Evolutionary conservation across 305 asterid genomes (phyloP).

Genomic region (Nicotiana rustica): DNA sequence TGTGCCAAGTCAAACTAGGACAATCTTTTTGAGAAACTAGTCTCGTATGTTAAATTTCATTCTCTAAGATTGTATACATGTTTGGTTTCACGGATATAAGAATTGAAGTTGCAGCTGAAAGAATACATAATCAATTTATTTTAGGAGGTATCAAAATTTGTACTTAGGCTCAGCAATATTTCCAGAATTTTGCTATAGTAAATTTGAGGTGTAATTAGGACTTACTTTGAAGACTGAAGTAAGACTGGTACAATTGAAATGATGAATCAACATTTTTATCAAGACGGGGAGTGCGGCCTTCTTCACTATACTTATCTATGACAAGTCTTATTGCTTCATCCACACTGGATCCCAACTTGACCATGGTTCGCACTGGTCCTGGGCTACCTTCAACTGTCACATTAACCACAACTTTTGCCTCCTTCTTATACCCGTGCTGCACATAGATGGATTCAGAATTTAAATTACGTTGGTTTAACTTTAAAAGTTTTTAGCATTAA

Average conservation of each 20-base stretch:
- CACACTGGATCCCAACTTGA: conserved; percentile 69
- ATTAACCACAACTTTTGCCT: conserved; percentile 75
- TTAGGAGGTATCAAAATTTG: too few relatives aligned
- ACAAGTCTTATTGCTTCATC: conserved; percentile 69
- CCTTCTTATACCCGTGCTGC: conserved; percentile 57
- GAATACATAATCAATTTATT: too few relatives aligned
- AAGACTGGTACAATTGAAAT: conserved; percentile 62
- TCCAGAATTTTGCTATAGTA: too few relatives aligned
- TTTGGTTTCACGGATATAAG: too few relatives aligned
- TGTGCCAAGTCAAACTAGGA: too few relatives aligned
- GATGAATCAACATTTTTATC: conserved; percentile 53
- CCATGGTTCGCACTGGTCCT: conserved; percentile 74
- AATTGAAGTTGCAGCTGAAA: too few relatives aligned
- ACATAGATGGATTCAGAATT: neutral
- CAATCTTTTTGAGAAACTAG: too few relatives aligned
- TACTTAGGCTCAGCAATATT: too few relatives aligned
- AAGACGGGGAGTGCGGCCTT: conserved; percentile 74
- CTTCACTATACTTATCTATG: conserved; percentile 58
- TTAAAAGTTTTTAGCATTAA: too few relatives aligned
- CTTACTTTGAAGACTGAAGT: conserved; percentile 79
- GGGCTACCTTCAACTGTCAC: conserved; percentile 85
- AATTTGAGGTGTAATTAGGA: neutral
- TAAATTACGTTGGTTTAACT: too few relatives aligned
- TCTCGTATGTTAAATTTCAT: too few relatives aligned
- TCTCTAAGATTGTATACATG: too few relatives aligned